Percentiles rank a stretch among this genome's conserved stretches.
Conservation (phyloP, 2,329 filamentous ascomycete species). For the Microascus cirrosus region DNA sequence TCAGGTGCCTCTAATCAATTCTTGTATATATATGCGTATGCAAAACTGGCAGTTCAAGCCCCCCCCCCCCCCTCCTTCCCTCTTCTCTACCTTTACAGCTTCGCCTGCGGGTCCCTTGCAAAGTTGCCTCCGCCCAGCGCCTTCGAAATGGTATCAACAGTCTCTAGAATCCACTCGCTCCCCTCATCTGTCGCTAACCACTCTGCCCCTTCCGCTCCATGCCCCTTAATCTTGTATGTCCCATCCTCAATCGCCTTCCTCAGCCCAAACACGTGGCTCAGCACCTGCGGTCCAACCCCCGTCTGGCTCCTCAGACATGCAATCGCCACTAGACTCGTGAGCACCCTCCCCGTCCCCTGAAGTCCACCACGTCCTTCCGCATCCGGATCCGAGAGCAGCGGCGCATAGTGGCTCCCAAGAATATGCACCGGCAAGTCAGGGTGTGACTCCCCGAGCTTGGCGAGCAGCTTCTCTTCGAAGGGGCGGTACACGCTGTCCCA, state of each 20-base stretch:
- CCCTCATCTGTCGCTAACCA: slow-evolving; percentile 35
- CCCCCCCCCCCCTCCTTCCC: no score
- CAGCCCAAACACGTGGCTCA: slow-evolving; percentile 72
- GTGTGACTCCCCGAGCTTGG: slow-evolving; percentile 63
- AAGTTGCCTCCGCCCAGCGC: slow-evolving; percentile 31
- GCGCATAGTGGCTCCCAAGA: slow-evolving; percentile 61
- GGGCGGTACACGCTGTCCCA: slow-evolving; percentile 73
- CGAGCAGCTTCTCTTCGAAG: slow-evolving; percentile 59
- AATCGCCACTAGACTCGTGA: slow-evolving; percentile 65
- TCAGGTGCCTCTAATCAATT: no score
- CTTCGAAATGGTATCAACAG: slow-evolving; percentile 31
- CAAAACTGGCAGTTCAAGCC: no score
- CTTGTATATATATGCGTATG: no score
- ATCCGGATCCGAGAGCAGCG: slow-evolving; percentile 59
- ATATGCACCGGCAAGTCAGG: slow-evolving; percentile 77
- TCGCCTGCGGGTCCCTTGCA: slow-evolving; percentile 15
- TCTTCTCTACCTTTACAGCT: no score
- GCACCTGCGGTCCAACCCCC: slow-evolving; percentile 71
- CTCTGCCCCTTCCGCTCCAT: slow-evolving; percentile 20
- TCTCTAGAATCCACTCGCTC: slow-evolving; percentile 31
- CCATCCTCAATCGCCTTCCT: slow-evolving; percentile 66
- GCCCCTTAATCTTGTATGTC: slow-evolving; percentile 24
- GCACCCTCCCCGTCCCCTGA: slow-evolving; percentile 51
- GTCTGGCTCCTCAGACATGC: slow-evolving; percentile 68
- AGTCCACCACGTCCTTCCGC: slow-evolving; percentile 26